Percentiles rank a stretch among this genome's conserved stretches.
Conservation (phyloP, 192 early-diverging fungal species). For the Coemansia sp. region DNA sequence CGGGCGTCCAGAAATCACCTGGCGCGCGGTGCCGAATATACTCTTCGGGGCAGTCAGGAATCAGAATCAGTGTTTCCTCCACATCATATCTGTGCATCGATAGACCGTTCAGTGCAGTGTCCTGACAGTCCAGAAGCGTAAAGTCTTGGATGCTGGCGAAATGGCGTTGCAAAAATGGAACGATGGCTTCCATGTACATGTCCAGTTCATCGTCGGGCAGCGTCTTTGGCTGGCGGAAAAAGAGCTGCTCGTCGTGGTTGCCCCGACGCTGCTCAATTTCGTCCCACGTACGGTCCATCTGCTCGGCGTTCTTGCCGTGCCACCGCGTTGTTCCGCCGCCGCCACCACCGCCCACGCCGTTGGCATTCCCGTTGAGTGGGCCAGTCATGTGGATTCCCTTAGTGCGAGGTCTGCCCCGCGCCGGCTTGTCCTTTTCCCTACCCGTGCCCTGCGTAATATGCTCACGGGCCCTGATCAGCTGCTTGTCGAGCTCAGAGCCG, state of each 20-base stretch:
- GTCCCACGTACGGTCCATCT: slow-evolving; percentile 46
- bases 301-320: slow-evolving; percentile 46
- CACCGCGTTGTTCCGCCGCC: slow-evolving; percentile 31
- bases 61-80: slow-evolving; percentile 56
- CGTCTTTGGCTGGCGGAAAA: slow-evolving; percentile 41
- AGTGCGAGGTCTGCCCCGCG: not conserved
- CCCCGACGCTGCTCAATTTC: slow-evolving; percentile 44
- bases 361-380: not conserved
- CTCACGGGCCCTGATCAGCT: slow-evolving; percentile 9
- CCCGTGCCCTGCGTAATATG: not conserved
- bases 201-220: slow-evolving; percentile 52
- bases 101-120: slow-evolving; percentile 59
- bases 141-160: slow-evolving; percentile 36
- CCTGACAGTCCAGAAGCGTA: slow-evolving; percentile 61
- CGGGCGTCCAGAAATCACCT: slow-evolving; percentile 57
- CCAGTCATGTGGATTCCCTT: not conserved
- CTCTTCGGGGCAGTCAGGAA: slow-evolving; percentile 43
- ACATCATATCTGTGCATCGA: slow-evolving; percentile 56
- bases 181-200: slow-evolving; percentile 47
- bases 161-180: slow-evolving; percentile 43
- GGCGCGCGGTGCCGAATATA: slow-evolving; percentile 54
- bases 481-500: slow-evolving; percentile 31
- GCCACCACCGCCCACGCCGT: slow-evolving; percentile 13
- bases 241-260: slow-evolving; percentile 39
- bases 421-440: not conserved